These are phyloP conservation scores for Cyclotella cryptica DNA, from an alignment of 108 stramenopile species.

Conservation along the genomic window DNA sequence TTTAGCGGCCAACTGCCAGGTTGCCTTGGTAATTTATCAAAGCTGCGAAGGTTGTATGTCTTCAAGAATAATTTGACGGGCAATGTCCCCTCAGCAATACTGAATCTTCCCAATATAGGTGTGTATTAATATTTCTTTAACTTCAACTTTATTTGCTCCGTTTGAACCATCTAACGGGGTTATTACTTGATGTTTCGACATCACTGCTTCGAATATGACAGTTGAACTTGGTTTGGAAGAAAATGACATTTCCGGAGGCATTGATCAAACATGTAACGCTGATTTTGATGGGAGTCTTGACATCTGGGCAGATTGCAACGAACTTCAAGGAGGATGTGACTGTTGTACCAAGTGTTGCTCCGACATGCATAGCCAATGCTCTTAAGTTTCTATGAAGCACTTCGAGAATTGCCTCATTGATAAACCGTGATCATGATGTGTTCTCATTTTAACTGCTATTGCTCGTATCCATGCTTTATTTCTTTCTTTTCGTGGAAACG, in stretches of 20 bases:
- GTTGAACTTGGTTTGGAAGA: slow-evolving; percentile 48
- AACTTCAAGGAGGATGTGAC: slow-evolving; percentile 41
- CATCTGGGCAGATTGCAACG: slow-evolving; percentile 48
- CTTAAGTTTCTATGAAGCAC: not conserved
- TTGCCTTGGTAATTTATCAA: slow-evolving; percentile 28
- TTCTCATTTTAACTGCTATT: no score
- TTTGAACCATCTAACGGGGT: no score
- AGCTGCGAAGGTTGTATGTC: slow-evolving; percentile 31
- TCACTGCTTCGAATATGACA: no score
- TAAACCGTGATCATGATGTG: not conserved
- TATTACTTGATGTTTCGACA: no score
- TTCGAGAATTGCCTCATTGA: not conserved
- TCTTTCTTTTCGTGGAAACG: no score
- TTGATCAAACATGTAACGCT: slow-evolving; percentile 24
- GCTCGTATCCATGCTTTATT: no score
- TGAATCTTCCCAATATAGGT: slow-evolving; percentile 38
- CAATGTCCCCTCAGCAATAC: slow-evolving; percentile 30
- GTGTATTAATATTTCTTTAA: not conserved
- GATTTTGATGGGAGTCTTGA: slow-evolving; percentile 1
- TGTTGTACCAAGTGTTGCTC: slow-evolving; percentile 48
- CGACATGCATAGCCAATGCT: slow-evolving; percentile 25
- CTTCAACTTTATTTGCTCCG: not conserved
- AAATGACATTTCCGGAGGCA: slow-evolving; percentile 43
- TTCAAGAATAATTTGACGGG: slow-evolving; percentile 49
- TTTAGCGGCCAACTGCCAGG: slow-evolving; percentile 40